phyloP scores from a whole-genome alignment of 306 rosid genomes.

The Malus sylvestris region DNA sequence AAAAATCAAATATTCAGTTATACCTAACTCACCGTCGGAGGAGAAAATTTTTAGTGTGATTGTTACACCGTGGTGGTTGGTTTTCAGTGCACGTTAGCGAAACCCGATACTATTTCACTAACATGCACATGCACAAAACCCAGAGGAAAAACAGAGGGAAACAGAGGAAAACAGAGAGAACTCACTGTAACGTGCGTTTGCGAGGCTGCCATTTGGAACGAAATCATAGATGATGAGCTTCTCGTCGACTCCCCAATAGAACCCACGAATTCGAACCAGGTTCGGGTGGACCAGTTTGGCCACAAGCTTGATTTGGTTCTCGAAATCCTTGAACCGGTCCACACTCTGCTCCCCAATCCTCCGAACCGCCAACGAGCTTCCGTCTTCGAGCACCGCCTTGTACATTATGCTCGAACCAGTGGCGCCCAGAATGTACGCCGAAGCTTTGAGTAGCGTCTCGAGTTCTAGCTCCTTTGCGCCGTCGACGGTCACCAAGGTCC shows the following conservation, averaged over 20 bases:
- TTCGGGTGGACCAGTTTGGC: slow-evolving; percentile 84
- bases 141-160: background rate
- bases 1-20: slow-evolving; percentile 30
- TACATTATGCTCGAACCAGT: slow-evolving; percentile 96
- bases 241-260: slow-evolving; percentile 80
- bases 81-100: slow-evolving; percentile 21
- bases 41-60: too few species aligned
- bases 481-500: slow-evolving; percentile 67
- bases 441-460: slow-evolving; percentile 75
- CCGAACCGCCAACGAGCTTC: slow-evolving; percentile 66
- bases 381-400: slow-evolving; percentile 93
- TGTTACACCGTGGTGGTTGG: rapidly evolving
- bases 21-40: slow-evolving; percentile 52
- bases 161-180: background rate
- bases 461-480: slow-evolving; percentile 76
- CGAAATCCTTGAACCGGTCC: slow-evolving; percentile 80
- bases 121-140: slow-evolving; percentile 5
- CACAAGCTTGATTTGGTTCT: slow-evolving; percentile 59
- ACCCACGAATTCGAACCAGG: slow-evolving; percentile 81
- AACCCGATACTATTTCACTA: background rate
- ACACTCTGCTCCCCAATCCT: slow-evolving; percentile 78
- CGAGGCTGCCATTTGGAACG: slow-evolving; percentile 90
- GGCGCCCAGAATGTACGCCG: slow-evolving; percentile 83
- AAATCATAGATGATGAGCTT: slow-evolving; percentile 91
- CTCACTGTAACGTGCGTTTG: slow-evolving; percentile 95